phyloP scores from a whole-genome alignment of 2,329 filamentous ascomycete genomes.

The Penicillium sumatraense region DNA sequence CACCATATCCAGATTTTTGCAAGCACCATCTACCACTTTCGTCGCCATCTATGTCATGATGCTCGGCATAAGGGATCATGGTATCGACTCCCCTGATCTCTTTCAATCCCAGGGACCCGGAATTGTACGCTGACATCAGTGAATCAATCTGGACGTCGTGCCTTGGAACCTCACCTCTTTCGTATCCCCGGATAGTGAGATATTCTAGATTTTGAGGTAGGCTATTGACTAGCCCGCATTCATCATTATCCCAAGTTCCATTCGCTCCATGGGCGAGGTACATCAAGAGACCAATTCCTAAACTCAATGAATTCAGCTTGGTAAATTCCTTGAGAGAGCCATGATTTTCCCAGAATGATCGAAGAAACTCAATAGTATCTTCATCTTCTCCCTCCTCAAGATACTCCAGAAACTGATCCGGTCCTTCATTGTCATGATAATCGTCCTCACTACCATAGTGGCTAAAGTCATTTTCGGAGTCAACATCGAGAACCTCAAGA shows the following conservation, averaged over 20 bases:
- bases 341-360: conserved; percentile 11
- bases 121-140: conserved; percentile 2
- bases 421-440: background rate
- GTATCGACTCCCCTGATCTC: conserved; percentile 13
- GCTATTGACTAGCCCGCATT: background rate
- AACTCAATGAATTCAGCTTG: conserved; percentile 11
- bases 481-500: conserved; percentile 16
- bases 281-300: conserved; percentile 12
- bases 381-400: background rate
- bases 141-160: conserved; percentile 10
- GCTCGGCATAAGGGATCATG: conserved; percentile 2
- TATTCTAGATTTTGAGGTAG: conserved; percentile 18
- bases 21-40: background rate
- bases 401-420: background rate
- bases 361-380: background rate
- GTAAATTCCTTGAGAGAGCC: conserved; percentile 16
- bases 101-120: conserved; percentile 4
- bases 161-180: background rate
- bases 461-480: conserved; percentile 2
- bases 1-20: background rate
- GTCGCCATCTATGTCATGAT: background rate
- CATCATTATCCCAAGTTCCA: background rate
- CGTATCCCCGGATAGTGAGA: conserved; percentile 18
- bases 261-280: conserved; percentile 1
- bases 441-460: background rate